phyloP scores from a whole-genome alignment of 2,329 filamentous ascomycete species.

The Trichoderma sp. region DNA sequence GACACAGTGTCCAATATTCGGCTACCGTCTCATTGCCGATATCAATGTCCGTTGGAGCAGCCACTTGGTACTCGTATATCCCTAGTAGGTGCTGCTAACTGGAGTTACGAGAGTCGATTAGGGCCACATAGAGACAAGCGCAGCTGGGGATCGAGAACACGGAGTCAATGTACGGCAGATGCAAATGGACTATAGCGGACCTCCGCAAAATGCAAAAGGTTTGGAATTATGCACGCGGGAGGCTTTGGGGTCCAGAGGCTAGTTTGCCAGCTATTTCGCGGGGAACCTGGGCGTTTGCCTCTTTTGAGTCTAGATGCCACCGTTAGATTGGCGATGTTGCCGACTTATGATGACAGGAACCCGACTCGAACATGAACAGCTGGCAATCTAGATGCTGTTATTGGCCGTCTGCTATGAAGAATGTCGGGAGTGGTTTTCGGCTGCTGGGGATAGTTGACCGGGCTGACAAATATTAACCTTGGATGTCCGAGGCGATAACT shows the following conservation, averaged over 20 bases:
- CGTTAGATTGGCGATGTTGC: not conserved
- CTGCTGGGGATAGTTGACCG: not conserved
- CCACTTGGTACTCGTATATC: not conserved
- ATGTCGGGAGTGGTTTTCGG: slow-evolving; percentile 1
- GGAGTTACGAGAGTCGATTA: not conserved
- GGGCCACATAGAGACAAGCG: not conserved
- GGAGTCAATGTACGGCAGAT: not conserved
- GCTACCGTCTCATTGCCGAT: not conserved
- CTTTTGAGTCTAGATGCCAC: not conserved
- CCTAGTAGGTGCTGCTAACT: not conserved
- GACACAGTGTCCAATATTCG: not conserved
- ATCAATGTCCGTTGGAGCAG: not conserved
- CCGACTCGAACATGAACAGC: not conserved
- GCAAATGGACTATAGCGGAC: not conserved
- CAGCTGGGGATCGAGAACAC: not conserved
- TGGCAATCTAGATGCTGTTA: not conserved
- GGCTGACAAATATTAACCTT: not conserved
- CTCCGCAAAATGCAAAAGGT: not conserved
- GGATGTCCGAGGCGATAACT: no score
- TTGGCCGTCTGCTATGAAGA: not conserved
- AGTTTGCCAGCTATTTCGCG: not conserved
- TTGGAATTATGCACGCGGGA: not conserved
- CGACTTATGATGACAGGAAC: not conserved
- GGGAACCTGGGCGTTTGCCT: not conserved
- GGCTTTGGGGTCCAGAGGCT: not conserved